These are phyloP conservation scores for Dendrocalamus latiflorus DNA, from an alignment of 202 grass and related monocot species.

Conservation along the genomic window DNA sequence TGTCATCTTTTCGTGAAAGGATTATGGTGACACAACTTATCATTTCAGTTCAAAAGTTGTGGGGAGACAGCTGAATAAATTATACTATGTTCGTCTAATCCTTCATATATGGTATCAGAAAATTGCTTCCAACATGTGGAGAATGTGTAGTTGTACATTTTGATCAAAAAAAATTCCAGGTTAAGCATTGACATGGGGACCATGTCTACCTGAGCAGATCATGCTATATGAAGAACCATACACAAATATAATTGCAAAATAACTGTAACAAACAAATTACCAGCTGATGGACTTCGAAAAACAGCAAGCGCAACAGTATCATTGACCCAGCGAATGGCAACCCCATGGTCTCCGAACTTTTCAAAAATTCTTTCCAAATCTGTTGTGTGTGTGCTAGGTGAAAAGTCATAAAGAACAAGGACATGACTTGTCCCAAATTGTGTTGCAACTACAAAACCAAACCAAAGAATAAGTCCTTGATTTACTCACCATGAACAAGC, in stretches of 20 bases:
- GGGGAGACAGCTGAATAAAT: not conserved
- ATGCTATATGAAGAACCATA: not conserved
- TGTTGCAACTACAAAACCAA: slow-evolving; percentile 36
- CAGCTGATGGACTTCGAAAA: slow-evolving; percentile 61
- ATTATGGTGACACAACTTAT: not conserved
- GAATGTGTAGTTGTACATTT: not conserved
- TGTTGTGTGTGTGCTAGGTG: slow-evolving; percentile 48
- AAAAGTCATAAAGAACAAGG: slow-evolving; percentile 69
- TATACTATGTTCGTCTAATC: not conserved
- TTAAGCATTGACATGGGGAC: not conserved
- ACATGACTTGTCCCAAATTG: slow-evolving; percentile 63
- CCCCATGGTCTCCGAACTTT: slow-evolving; percentile 53
- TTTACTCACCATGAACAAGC: slow-evolving; percentile 8
- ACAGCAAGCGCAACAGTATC: slow-evolving; percentile 83
- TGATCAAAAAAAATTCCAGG: not conserved
- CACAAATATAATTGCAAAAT: not conserved
- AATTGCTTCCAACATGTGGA: not conserved
- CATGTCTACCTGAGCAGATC: not conserved
- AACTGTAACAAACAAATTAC: slow-evolving; percentile 41
- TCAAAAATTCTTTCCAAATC: slow-evolving; percentile 81
- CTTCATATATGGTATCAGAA: not conserved
- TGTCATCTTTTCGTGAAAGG: not conserved
- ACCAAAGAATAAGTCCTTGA: not conserved
- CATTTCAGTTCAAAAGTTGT: slow-evolving; percentile 2
- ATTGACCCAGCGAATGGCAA: slow-evolving; percentile 82